Evolutionary conservation across 1,284 basidiomycete species (phyloP), one percentile per base, ranked within the genome.

Genomic region (Cutaneotrichosporon sp.): DNA sequence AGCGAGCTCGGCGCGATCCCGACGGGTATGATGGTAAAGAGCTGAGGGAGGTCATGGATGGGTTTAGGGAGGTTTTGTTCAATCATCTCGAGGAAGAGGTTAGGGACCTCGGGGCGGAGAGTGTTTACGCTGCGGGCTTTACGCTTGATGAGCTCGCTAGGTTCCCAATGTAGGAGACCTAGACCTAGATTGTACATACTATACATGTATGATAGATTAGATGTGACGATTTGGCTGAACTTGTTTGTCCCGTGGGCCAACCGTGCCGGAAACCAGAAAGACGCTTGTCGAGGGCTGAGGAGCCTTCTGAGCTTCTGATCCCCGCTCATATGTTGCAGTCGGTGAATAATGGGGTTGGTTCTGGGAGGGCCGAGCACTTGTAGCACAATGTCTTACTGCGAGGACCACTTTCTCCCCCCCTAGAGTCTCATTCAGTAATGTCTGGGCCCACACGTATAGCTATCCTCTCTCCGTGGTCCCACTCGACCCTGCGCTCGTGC

Each of bases 11-110:
- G 56, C 76, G 75, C n/a, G 80, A 86, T 21, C 85, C 85, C 4
- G 78, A 81, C 0, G 78, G 81, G 2, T 89, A 89, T 73, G 85
- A 85, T 22, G 85, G 87, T 0, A 70, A 75, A 8, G 84, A 86
- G 68, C 84, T 90, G 81, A 82, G 83, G 60, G 82, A 69, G 2
- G 86, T 86, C 70, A 79, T 89, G 65, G 88, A 89, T 70, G 80
- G 83, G 30, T 89, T 88, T 77, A 79, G 84, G 42, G 85, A 85
- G 32, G 85, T 88, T 8, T 78, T 90, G n/a, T 89, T 89, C 77
- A 72, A 72, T 26, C 88, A 89, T 76, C 81, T 90, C 6, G 87
- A 88, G 70, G 82, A 88, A 72, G 88, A 90, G 81, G 88, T 87
- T 65, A 75, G 81, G 26, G 88, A 90, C 72, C 79, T 90, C 16